Evolutionary conservation across 78 protist species (phyloP).

Genomic region (Guillardia theta): DNA sequence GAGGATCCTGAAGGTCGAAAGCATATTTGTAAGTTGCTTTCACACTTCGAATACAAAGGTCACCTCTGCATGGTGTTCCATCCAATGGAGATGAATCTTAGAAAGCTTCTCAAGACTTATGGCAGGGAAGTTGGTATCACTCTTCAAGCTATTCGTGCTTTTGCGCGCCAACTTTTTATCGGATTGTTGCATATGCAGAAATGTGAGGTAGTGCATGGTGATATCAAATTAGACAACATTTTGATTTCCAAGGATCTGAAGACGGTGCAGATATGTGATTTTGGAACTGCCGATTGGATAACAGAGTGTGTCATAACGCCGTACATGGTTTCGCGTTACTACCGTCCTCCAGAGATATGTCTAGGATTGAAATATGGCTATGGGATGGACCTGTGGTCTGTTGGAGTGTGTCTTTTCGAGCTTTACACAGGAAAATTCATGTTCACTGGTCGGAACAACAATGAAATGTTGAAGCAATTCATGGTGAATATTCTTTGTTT

Average conservation of each 20-base stretch:
- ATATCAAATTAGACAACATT: constrained; percentile 84
- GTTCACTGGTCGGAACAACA: constrained; percentile 90
- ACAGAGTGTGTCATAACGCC: constrained; percentile 77
- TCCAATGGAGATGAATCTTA: constrained; percentile 76
- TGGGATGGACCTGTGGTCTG: constrained; percentile 89
- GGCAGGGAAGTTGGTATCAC: constrained; percentile 78
- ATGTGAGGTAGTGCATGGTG: constrained; percentile 78
- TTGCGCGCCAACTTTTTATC: constrained; percentile 76
- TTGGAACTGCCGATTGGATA: constrained; percentile 82
- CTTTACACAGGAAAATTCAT: constrained; percentile 85
- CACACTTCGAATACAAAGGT: constrained; percentile 66
- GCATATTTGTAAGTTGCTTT: constrained; percentile 53
- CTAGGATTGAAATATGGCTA: constrained; percentile 54
- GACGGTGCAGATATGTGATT: constrained; percentile 72
- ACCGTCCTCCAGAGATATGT: constrained; percentile 89
- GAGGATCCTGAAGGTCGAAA: constrained; percentile 45
- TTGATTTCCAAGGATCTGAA: constrained; percentile 42
- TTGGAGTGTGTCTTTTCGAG: constrained; percentile 78
- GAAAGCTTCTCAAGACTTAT: constrained; percentile 72
- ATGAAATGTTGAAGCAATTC: constrained; percentile 84
- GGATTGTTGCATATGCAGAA: constrained; percentile 69
- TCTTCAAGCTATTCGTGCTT: constrained; percentile 75
- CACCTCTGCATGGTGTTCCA: constrained; percentile 91
- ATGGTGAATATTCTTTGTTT: background rate
- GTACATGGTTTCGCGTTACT: constrained; percentile 83